These are phyloP conservation scores for Fraxinus angustifolia DNA, from an alignment of 305 asterid genomes.

Conservation along the genomic window DNA sequence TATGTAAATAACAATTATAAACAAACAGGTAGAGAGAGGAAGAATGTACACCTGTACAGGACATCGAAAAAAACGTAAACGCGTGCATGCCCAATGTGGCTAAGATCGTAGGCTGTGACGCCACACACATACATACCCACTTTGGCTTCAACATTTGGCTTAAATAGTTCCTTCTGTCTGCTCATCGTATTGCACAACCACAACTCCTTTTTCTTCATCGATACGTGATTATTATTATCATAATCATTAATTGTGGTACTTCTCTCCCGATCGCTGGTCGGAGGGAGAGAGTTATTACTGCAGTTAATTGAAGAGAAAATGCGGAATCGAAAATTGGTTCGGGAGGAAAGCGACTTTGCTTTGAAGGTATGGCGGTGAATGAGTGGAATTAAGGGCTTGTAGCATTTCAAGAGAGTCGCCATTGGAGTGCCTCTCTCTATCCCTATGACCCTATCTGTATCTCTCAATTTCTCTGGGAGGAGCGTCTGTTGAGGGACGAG, in stretches of 20 bases:
- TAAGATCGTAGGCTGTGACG: slow-evolving; percentile 92
- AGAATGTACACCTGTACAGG: slow-evolving; percentile 56
- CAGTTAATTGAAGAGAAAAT: slow-evolving; percentile 22
- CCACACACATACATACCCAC: slow-evolving; percentile 99
- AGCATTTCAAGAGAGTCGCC: slow-evolving; percentile 43
- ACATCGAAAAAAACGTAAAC: slow-evolving; percentile 90
- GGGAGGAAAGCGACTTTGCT: slow-evolving; percentile 1
- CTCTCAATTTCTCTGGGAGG: not conserved
- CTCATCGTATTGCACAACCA: slow-evolving; percentile 89
- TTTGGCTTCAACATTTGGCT: slow-evolving; percentile 69
- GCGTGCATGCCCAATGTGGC: slow-evolving; percentile 98
- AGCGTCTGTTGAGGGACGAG: not conserved
- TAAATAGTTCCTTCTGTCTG: slow-evolving; percentile 70
- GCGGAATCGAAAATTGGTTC: slow-evolving; percentile 25
- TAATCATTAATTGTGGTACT: not conserved
- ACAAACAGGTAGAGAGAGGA: not conserved
- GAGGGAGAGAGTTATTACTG: slow-evolving; percentile 13
- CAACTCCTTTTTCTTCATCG: slow-evolving; percentile 34
- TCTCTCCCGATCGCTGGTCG: slow-evolving; percentile 22
- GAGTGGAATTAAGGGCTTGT: slow-evolving; percentile 38
- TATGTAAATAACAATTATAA: not conserved
- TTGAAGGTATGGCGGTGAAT: slow-evolving; percentile 11
- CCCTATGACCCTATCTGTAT: not conserved
- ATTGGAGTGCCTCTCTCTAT: slow-evolving; percentile 18
- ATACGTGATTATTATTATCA: not conserved